Base-by-base conservation (phyloP, 495 filamentous ascomycete genomes). In the Tuber aestivum region DNA sequence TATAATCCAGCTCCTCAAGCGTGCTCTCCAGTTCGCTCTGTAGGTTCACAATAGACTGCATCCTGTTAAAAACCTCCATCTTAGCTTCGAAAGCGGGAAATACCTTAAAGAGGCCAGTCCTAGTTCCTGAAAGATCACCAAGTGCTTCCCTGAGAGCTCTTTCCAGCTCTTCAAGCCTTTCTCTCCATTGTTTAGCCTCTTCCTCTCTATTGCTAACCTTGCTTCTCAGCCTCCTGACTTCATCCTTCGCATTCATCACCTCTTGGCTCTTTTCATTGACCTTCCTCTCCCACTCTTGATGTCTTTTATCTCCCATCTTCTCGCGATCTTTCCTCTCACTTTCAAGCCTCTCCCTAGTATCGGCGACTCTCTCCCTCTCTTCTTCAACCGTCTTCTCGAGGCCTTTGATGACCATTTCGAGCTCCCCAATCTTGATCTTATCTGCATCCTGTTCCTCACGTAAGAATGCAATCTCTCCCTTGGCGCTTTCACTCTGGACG, bases 361-460 rank as follows among this genome's bases (percentile, higher is more conserved):
- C 94, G 65, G 88, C 87, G 42, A 89, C 87, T 70, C 92, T 90
- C 70, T 97, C 94, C 81, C 89, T 91, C 81, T 97, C 94, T 70
- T 93, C 94, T 56, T 90, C 87, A 41, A 97, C 85, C 44, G 85
- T 88, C 77, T 91, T 87, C 82, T 93, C 89, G 74, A 90, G 88
- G 48, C 89, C 90, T 83, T 93, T 92, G 21, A 97, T 85, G 37
- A 90, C 89, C 16, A 91, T 91, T 81, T 97, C 93, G 6, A 98
- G 86, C 78, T 97, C 93, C 35, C 95, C 94, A 78, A 98, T 99
- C 83, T 93, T 93, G 82, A 99, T 97, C 88, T 98, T 99, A 84
- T 99, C 96, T 48, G 89, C 90, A 84, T 99, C 95, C 86, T 98
- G 95, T 85, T 99, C 95, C 82, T 99, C 96, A 9, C 96, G 90